Conservation (phyloP, 768 basidiomycete genomes). For the Tylopilus plumbeoviolaceoides region DNA sequence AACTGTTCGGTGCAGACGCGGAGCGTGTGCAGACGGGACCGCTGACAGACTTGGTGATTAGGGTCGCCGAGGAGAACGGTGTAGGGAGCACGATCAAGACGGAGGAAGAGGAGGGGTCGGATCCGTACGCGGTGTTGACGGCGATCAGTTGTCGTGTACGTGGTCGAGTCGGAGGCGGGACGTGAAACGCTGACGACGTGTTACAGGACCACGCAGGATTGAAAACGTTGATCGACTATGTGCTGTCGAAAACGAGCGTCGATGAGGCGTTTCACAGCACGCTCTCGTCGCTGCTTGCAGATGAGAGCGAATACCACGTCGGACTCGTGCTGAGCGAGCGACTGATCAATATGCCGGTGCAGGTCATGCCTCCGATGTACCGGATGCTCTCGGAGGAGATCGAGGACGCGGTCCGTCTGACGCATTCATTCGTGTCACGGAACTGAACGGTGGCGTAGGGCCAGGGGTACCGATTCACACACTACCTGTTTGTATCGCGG, state of each 20-base stretch:
- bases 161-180: conserved; percentile 7
- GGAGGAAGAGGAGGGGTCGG: conserved; percentile 47
- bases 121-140: conserved; percentile 86
- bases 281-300: conserved; percentile 41
- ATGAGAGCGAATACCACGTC: conserved; percentile 37
- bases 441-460: conserved; percentile 30
- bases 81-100: conserved; percentile 92
- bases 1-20: conserved; percentile 72
- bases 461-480: conserved; percentile 66
- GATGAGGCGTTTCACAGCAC: conserved; percentile 49
- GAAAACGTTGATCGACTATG: conserved; percentile 65
- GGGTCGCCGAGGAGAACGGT: conserved; percentile 64
- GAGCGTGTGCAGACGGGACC: conserved; percentile 65
- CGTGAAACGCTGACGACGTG: not conserved
- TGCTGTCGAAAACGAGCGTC: conserved; percentile 53
- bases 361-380: conserved; percentile 90
- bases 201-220: conserved; percentile 67
- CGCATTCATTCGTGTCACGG: not conserved
- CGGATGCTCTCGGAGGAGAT: conserved; percentile 83
- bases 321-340: conserved; percentile 87
- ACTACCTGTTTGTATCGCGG: conserved; percentile 73
- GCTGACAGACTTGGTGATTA: conserved; percentile 75
- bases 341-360: conserved; percentile 93
- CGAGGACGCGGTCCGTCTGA: conserved; percentile 61
- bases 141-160: conserved; percentile 77